Percentiles rank a stretch among this genome's conserved stretches.
These are phyloP conservation scores for Sarcomyxa edulis DNA, from an alignment of 768 basidiomycete species.

Conservation along the genomic window DNA sequence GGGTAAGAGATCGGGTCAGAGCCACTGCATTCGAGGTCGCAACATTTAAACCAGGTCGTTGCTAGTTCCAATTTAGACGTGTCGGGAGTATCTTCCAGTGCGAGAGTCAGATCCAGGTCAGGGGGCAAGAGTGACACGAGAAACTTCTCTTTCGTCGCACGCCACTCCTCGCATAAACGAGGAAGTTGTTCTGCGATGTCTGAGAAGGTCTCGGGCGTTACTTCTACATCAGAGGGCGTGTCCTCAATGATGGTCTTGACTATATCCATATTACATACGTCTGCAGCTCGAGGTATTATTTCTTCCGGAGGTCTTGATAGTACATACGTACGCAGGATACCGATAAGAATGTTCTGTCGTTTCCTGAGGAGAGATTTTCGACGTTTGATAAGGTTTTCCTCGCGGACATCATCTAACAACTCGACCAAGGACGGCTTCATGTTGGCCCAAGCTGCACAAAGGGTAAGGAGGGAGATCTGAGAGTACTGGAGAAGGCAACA, in stretches of 20 bases:
- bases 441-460: slow-evolving; percentile 16
- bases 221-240: slow-evolving; percentile 11
- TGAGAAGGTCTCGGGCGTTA: slow-evolving; percentile 10
- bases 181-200: slow-evolving; percentile 10
- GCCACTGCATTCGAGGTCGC: slow-evolving; percentile 13
- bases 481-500: slow-evolving; percentile 10
- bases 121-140: slow-evolving; percentile 10
- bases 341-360: slow-evolving; percentile 9
- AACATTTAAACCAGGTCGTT: slow-evolving; percentile 5
- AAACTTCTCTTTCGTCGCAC: slow-evolving; percentile 8
- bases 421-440: slow-evolving; percentile 12
- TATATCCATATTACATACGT: slow-evolving; percentile 10
- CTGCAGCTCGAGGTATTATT: slow-evolving; percentile 11
- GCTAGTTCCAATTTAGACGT: slow-evolving; percentile 1
- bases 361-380: slow-evolving; percentile 1
- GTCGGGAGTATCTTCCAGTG: neutral
- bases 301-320: slow-evolving; percentile 10
- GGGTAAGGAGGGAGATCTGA: neutral
- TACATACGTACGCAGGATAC: slow-evolving; percentile 8
- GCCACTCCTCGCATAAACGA: slow-evolving; percentile 10
- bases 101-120: slow-evolving; percentile 10
- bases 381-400: slow-evolving; percentile 8
- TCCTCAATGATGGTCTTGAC: slow-evolving; percentile 14
- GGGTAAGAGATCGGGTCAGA: slow-evolving; percentile 26
- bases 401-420: slow-evolving; percentile 9